Evolutionary conservation across 1,139 yeast genomes (phyloP), one percentile per base, ranked within the genome.

Genomic region (Diutina catenulata): DNA sequence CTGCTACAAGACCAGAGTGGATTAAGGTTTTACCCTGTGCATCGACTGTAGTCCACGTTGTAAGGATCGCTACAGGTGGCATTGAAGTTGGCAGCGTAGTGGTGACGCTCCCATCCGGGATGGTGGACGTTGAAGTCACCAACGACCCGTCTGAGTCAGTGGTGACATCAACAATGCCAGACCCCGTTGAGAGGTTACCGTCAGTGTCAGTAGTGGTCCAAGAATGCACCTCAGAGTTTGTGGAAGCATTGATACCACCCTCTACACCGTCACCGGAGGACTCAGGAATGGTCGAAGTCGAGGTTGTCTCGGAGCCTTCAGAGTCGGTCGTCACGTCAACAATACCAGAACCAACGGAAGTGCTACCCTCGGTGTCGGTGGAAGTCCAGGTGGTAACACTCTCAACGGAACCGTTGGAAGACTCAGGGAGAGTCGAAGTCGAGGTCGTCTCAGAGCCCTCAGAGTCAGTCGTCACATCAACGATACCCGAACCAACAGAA

Each of bases 131-230:
- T 5, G 33, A 29, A n/a, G 33, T 19, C 10, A 19, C 18, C 13
- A 13, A 19, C 13, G 21, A 18, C 5, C 23, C 33, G 14, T 16
- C 9, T 3, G 23, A 5, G 33, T 29, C 31, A 21, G 31, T 28
- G 21, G 31, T 28, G 11, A 28, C 31, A 15, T 28, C 31, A 16
- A 28, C 31, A 28, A 28, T 15, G 6, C 31, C 31, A 28, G 31
- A 15, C 4, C 31, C 31, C 15, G 31, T 28, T 7, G 18, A 7
- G 9, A 15, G 31, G 11, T 9, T 7, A n/a, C 33, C 33, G 14
- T 29, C 23, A 19, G 14, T 5, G n/a, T 15, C 23, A 19, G 23
- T 19, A 6, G 33, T 29, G 13, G 23, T 29, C 9, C 25, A 21
- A 19, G 35, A 21, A 18, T 20, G 14, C 23, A 13, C 25, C 7